Conservation (phyloP, 2,329 filamentous ascomycete genomes). For the Podosphaera leucotricha region DNA sequence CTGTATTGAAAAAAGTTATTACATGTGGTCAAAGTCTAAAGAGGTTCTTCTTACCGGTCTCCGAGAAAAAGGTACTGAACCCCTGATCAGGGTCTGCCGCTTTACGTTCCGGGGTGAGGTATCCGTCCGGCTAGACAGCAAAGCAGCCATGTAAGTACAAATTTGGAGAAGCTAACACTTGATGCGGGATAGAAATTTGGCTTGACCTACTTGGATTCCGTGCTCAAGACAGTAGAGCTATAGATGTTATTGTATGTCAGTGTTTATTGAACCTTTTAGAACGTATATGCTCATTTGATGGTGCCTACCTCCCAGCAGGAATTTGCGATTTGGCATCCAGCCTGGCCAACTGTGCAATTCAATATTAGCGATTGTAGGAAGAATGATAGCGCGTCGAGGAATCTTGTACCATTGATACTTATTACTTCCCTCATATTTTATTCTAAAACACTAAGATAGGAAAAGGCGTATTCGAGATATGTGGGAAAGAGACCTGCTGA, state of each 20-base stretch:
- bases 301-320: constrained; percentile 97
- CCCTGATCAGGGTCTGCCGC: constrained; percentile 78
- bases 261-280: constrained; percentile 8
- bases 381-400: constrained; percentile 17
- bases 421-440: constrained; percentile 95
- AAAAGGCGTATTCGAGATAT: constrained; percentile 6
- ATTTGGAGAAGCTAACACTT: neutral
- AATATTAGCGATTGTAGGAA: constrained; percentile 11
- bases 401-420: constrained; percentile 76
- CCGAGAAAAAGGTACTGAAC: constrained; percentile 99
- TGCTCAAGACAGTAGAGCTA: constrained; percentile 99
- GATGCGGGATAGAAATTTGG: neutral
- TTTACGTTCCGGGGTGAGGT: constrained; percentile 96
- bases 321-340: constrained; percentile 99
- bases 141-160: neutral
- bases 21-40: neutral
- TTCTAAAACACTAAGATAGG: neutral
- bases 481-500: constrained; percentile 4
- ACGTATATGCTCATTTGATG: constrained; percentile 2
- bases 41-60: constrained; percentile 52
- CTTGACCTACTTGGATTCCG: constrained; percentile 69
- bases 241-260: constrained; percentile 8
- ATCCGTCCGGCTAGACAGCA: constrained; percentile 65
- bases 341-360: constrained; percentile 65
- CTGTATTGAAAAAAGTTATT: constrained; percentile 28